A percentile compares a stretch with the other conserved stretches of the same genome.
These are phyloP conservation scores for Nannochloropsis oceanica DNA, from an alignment of 108 stramenopile genomes.

Conservation along the genomic window DNA sequence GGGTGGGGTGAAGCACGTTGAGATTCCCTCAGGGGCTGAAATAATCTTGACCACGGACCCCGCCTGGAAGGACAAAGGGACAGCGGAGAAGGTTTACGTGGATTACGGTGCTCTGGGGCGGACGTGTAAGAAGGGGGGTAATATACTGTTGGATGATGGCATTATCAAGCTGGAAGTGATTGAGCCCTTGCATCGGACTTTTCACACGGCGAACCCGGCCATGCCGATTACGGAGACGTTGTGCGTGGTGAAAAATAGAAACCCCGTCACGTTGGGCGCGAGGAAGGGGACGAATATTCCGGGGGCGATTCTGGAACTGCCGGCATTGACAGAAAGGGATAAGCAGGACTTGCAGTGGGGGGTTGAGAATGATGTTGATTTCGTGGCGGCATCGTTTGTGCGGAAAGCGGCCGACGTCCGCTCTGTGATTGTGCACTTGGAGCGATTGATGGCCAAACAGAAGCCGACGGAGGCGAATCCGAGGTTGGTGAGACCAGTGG, in stretches of 20 bases:
- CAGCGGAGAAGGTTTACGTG: slow-evolving; percentile 43
- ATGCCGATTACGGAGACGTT: slow-evolving; percentile 28
- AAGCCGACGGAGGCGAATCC: neutral
- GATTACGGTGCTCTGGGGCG: slow-evolving; percentile 56
- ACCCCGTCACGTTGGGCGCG: slow-evolving; percentile 44
- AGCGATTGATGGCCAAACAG: slow-evolving; percentile 39
- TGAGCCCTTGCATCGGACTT: neutral
- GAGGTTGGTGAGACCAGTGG: slow-evolving; percentile 39
- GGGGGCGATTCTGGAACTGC: slow-evolving; percentile 43
- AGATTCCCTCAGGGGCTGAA: neutral
- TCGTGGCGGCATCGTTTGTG: slow-evolving; percentile 60
- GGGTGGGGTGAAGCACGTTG: slow-evolving; percentile 16
- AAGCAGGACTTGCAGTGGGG: slow-evolving; percentile 53
- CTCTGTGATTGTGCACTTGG: slow-evolving; percentile 42
- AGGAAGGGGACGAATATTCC: slow-evolving; percentile 59
- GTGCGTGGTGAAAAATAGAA: slow-evolving; percentile 46
- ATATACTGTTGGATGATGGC: slow-evolving; percentile 56
- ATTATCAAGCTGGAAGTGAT: slow-evolving; percentile 50
- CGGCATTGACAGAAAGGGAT: slow-evolving; percentile 59
- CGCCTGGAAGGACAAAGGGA: slow-evolving; percentile 34
- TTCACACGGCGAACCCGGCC: neutral
- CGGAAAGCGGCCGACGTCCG: slow-evolving; percentile 52
- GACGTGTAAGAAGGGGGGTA: slow-evolving; percentile 38
- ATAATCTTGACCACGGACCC: slow-evolving; percentile 25
- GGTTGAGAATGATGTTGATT: slow-evolving; percentile 45